phyloP scores from a whole-genome alignment of 106 monocot genomes.

The Allium cepa region DNA sequence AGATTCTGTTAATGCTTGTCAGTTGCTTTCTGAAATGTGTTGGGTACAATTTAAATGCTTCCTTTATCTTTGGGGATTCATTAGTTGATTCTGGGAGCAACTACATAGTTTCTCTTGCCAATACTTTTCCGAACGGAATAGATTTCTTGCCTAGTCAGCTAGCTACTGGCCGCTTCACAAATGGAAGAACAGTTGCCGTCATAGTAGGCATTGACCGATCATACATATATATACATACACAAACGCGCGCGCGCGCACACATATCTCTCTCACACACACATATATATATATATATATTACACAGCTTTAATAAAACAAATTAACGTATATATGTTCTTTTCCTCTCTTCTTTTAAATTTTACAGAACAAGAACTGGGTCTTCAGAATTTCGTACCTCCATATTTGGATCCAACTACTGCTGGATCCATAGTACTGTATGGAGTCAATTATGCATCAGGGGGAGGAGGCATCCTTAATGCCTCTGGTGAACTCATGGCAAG shows the following conservation, averaged over 20 bases:
- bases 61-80: constrained; percentile 57
- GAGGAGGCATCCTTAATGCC: constrained; percentile 44
- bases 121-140: constrained; percentile 46
- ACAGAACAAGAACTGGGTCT: constrained; percentile 33
- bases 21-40: constrained; percentile 7
- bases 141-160: constrained; percentile 22
- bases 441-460: constrained; percentile 73
- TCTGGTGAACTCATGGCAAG: constrained; percentile 49
- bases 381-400: constrained; percentile 26
- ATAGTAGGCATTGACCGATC: constrained; percentile 26
- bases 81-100: constrained; percentile 60
- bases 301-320: neutral
- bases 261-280: neutral
- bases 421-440: constrained; percentile 33
- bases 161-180: constrained; percentile 55
- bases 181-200: constrained; percentile 50
- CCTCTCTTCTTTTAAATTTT: neutral
- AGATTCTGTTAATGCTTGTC: neutral
- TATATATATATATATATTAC: neutral
- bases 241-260: too few species aligned
- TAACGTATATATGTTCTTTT: neutral
- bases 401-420: constrained; percentile 31
- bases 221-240: neutral
- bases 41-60: constrained; percentile 13
- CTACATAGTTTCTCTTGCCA: constrained; percentile 40